Percentiles rank a stretch among this genome's conserved stretches.
These are phyloP conservation scores for Penicillium palitans DNA, from an alignment of 2,329 filamentous ascomycete genomes.

Conservation along the genomic window DNA sequence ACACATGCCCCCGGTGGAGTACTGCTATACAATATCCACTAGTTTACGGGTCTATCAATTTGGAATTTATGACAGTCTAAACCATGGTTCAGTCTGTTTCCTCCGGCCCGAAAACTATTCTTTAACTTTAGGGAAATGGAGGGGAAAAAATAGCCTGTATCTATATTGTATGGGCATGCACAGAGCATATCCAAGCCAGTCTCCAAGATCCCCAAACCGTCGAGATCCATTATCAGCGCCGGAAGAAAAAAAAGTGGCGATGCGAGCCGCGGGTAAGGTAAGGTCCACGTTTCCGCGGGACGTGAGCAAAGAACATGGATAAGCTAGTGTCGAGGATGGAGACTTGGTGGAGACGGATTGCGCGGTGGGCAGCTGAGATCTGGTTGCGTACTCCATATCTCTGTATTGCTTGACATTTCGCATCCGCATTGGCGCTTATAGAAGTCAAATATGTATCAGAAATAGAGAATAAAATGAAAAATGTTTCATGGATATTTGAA, in stretches of 20 bases:
- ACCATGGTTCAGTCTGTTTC: neutral
- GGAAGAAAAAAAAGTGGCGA: constrained; percentile 12
- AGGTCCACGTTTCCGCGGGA: constrained; percentile 24
- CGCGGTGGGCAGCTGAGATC: constrained; percentile 8
- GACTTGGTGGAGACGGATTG: constrained; percentile 4
- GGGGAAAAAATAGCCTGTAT: neutral
- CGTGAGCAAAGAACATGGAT: constrained; percentile 22
- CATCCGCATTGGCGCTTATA: neutral
- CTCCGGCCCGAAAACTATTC: neutral
- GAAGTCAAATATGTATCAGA: neutral
- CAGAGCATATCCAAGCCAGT: neutral
- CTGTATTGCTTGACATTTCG: neutral
- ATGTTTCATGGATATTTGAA: neutral
- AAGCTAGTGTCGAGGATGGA: neutral
- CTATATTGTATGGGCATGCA: neutral
- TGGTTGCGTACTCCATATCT: neutral
- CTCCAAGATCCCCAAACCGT: neutral
- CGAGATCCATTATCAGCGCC: constrained; percentile 3
- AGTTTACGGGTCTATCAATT: constrained; percentile 17
- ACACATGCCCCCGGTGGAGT: neutral
- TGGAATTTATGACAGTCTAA: neutral
- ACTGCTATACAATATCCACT: constrained; percentile 1
- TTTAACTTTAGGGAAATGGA: neutral
- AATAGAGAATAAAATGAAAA: neutral
- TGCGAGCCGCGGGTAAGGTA: constrained; percentile 13